A percentile compares a stretch with the other conserved stretches of the same genome.
Evolutionary conservation across 2,329 filamentous ascomycete species (phyloP).

Genomic region (Grosmannia clavigera): DNA sequence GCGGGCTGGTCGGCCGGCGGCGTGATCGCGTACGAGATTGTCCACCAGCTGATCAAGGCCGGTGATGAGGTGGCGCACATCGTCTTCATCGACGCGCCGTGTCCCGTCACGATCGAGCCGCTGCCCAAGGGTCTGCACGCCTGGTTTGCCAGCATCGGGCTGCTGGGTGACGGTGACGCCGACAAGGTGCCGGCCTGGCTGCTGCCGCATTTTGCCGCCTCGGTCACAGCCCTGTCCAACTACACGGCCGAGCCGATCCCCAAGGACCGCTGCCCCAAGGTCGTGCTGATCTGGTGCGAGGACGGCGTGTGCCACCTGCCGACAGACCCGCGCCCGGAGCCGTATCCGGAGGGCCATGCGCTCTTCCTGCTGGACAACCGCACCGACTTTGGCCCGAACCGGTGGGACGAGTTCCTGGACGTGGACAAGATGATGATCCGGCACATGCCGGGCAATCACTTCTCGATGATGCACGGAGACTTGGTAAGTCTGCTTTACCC

Average conservation of each 20-base stretch:
- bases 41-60: conserved; percentile 44
- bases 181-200: conserved; percentile 60
- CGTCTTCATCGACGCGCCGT: conserved; percentile 54
- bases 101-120: conserved; percentile 55
- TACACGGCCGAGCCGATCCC: conserved; percentile 56
- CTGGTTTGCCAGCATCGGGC: conserved; percentile 61
- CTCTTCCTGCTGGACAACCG: conserved; percentile 64
- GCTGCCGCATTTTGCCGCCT: conserved; percentile 58
- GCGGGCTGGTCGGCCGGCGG: conserved; percentile 70
- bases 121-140: conserved; percentile 51
- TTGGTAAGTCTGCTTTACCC: conserved; percentile 18
- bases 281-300: conserved; percentile 57
- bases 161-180: conserved; percentile 50
- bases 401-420: conserved; percentile 56
- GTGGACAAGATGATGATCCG: conserved; percentile 47
- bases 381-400: conserved; percentile 56
- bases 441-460: conserved; percentile 62
- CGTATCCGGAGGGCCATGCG: conserved; percentile 46
- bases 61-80: conserved; percentile 47
- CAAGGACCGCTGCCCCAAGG: conserved; percentile 43
- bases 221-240: conserved; percentile 54
- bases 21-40: conserved; percentile 57
- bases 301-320: conserved; percentile 60
- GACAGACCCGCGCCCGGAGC: conserved; percentile 51
- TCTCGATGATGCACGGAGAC: conserved; percentile 61